phyloP scores from a whole-genome alignment of 768 basidiomycete species.

The Boletus eberwhitei region DNA sequence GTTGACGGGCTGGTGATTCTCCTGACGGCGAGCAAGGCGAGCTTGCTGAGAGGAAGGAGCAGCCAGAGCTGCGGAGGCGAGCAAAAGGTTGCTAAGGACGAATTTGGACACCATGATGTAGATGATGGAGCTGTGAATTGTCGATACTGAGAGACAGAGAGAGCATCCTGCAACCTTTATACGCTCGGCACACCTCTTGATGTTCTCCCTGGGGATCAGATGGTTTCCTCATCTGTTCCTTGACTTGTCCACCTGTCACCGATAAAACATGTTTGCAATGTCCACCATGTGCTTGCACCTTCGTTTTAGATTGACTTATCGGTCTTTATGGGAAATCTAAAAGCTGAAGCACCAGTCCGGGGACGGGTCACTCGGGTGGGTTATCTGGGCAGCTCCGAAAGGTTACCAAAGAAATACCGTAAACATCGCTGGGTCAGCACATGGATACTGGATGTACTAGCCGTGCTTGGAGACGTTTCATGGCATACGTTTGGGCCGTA shows the following conservation, averaged over 20 bases:
- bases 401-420: no score
- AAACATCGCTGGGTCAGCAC: no score
- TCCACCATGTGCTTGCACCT: no score
- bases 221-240: no score
- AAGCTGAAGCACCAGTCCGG: neutral
- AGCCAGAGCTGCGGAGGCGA: constrained; percentile 17
- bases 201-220: neutral
- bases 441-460: no score
- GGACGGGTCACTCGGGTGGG: no score
- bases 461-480: no score
- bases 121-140: neutral
- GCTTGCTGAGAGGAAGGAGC: constrained; percentile 13
- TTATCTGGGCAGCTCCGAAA: no score
- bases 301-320: neutral
- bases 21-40: constrained; percentile 13
- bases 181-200: neutral
- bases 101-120: constrained; percentile 18
- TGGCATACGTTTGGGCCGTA: no score
- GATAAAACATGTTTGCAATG: no score
- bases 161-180: constrained; percentile 10
- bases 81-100: constrained; percentile 12
- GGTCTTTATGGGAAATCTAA: neutral
- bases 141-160: neutral
- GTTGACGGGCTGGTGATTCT: neutral
- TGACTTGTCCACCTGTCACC: no score